A percentile compares a stretch with the other conserved stretches of the same genome.
Conservation (phyloP, 2,329 filamentous ascomycete genomes). For the Penicillium brevicompactum region DNA sequence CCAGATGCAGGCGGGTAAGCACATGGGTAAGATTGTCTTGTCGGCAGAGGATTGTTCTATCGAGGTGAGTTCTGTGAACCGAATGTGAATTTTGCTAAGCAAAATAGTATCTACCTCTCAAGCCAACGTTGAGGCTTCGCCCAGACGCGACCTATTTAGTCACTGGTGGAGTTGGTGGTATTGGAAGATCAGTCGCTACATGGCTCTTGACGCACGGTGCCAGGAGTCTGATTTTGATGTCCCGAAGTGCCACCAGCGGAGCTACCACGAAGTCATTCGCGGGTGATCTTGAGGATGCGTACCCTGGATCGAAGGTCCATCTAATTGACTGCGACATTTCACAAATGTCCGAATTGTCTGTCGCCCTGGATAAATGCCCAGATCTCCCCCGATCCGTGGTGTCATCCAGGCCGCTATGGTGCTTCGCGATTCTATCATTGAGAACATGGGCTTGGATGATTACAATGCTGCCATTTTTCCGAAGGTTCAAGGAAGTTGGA, state of each 20-base stretch:
- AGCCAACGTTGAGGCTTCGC: not conserved
- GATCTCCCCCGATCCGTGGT: not conserved
- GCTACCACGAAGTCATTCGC: not conserved
- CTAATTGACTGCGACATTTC: not conserved
- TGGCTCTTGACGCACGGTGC: not conserved
- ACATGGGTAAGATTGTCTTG: constrained; percentile 44
- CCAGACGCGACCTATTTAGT: not conserved
- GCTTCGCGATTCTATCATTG: not conserved
- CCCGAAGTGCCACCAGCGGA: not conserved
- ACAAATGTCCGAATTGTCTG: not conserved
- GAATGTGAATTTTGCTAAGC: not conserved
- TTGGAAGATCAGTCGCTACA: not conserved
- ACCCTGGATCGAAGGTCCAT: not conserved
- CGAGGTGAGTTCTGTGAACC: not conserved
- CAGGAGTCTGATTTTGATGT: not conserved
- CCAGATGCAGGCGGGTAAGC: constrained; percentile 37
- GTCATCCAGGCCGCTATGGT: not conserved
- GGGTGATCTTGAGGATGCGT: not conserved
- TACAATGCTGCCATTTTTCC: not conserved
- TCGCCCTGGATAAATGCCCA: not conserved
- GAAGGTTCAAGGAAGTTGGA: not conserved
- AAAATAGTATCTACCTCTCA: not conserved
- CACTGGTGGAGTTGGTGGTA: not conserved
- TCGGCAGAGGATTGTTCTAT: not conserved
- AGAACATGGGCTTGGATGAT: not conserved